Evolutionary conservation across 768 basidiomycete species (phyloP), one percentile per base, ranked within the genome.

Genomic region (Agaricus sinodeliciosus): DNA sequence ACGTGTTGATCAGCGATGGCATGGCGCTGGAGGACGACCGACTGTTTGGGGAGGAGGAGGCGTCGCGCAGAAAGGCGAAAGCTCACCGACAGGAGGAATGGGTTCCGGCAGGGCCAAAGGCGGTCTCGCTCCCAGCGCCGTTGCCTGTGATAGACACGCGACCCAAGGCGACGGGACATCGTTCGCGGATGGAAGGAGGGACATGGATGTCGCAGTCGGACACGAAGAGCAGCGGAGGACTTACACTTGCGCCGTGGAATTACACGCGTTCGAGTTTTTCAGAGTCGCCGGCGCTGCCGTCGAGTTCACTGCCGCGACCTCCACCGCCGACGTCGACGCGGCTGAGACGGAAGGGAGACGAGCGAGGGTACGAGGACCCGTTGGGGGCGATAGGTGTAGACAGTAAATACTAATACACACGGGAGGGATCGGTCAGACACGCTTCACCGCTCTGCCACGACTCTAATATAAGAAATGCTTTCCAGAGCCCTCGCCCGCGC

Each of bases 371-470:
- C 51, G 64, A 68, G 54, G 75, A 77, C 62, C 75, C 75, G 48
- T 58, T 77, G 34, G 75, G 75, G 37, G 75, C 68, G 46, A 57
- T 68, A 55, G 63, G 11, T 8, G 31, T 31, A 31, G 8, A 31
- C 11, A 31, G 31, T 31, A 31, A 31, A 31, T 31, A 31, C 31
- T 31, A 31, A 31, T 31, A 31, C 69, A 69, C 71, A 64, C 60
- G 70, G 61, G 55, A 63, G 52, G 68, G 71, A 73, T 73, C 74
- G 71, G 70, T 62, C 68, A 59, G 62, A 66, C 65, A 62, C 59
- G 63, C 60, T 57, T 65, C 22, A 89, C n/a, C 90, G 87, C 67
- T 89, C n/a, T 67, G 78, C 73, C 69, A 88, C 79, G 70, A 22
- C 22, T 3, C 22, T 2, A 22, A 22, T 22, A 22, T 1, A 22